Conservation (phyloP, 345 rosid species). For the Eucalyptus marginata region DNA sequence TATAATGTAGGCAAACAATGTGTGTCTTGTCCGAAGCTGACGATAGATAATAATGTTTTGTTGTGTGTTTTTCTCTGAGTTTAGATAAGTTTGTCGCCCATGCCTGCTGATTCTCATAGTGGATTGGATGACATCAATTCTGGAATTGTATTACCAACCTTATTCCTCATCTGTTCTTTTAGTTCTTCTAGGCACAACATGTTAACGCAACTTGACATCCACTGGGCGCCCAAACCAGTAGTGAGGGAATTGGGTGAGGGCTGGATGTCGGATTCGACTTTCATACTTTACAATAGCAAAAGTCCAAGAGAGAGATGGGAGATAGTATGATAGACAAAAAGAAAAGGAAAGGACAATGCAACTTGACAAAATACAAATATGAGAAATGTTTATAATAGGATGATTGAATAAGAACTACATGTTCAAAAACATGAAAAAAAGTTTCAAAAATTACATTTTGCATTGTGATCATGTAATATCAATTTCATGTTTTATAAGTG, state of each 20-base stretch:
- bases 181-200: not conserved
- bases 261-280: not conserved
- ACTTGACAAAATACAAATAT: accelerated
- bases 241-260: not conserved
- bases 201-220: not conserved
- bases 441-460: not conserved
- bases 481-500: not conserved
- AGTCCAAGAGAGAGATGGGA: not conserved
- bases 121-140: not conserved
- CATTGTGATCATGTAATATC: not conserved
- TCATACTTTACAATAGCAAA: accelerated
- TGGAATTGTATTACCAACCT: not conserved
- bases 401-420: no score
- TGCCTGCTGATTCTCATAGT: not conserved
- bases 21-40: not conserved
- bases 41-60: not conserved
- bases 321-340: not conserved
- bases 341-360: not conserved
- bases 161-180: not conserved
- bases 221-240: not conserved
- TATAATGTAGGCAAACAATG: no score
- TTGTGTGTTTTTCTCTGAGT: not conserved
- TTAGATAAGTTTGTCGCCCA: not conserved
- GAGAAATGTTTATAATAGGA: not conserved
- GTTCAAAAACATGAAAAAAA: no score